Percentiles rank a stretch among this genome's conserved stretches.
Conservation (phyloP, 1,284 basidiomycete genomes). For the Pterulicium gracile region DNA sequence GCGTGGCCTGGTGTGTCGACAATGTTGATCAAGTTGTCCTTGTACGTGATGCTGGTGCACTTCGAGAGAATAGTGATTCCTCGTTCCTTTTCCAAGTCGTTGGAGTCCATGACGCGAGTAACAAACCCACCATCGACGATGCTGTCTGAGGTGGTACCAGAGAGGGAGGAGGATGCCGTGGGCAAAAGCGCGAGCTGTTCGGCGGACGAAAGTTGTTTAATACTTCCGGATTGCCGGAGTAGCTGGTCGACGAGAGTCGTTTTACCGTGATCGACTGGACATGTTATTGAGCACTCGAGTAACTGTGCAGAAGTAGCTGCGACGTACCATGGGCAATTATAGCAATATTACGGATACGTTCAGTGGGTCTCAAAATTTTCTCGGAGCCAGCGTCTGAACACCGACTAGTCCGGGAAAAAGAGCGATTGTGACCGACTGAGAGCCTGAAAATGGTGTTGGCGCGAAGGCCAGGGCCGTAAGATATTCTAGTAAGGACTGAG, state of each 20-base stretch:
- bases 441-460: too few species aligned
- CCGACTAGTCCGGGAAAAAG: neutral
- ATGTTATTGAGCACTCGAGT: slow-evolving; percentile 3
- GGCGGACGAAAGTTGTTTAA: slow-evolving; percentile 25
- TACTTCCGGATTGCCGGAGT: slow-evolving; percentile 32
- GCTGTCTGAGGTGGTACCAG: slow-evolving; percentile 22
- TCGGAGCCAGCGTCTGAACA: neutral
- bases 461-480: too few species aligned
- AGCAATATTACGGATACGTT: slow-evolving; percentile 18
- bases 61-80: slow-evolving; percentile 41
- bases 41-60: slow-evolving; percentile 32
- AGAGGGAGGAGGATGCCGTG: slow-evolving; percentile 15
- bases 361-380: slow-evolving; percentile 2
- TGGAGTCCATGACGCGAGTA: slow-evolving; percentile 37
- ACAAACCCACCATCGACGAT: slow-evolving; percentile 26
- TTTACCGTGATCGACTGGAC: slow-evolving; percentile 38
- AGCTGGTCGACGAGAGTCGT: slow-evolving; percentile 39
- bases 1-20: slow-evolving; percentile 40
- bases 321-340: slow-evolving; percentile 19
- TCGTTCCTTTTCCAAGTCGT: slow-evolving; percentile 35
- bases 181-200: slow-evolving; percentile 23
- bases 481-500: too few species aligned
- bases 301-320: neutral
- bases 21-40: slow-evolving; percentile 32
- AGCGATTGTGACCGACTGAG: too few species aligned